These are phyloP conservation scores for Penicillium fuscoglaucum DNA, from an alignment of 2,329 filamentous ascomycete genomes.

Conservation along the genomic window DNA sequence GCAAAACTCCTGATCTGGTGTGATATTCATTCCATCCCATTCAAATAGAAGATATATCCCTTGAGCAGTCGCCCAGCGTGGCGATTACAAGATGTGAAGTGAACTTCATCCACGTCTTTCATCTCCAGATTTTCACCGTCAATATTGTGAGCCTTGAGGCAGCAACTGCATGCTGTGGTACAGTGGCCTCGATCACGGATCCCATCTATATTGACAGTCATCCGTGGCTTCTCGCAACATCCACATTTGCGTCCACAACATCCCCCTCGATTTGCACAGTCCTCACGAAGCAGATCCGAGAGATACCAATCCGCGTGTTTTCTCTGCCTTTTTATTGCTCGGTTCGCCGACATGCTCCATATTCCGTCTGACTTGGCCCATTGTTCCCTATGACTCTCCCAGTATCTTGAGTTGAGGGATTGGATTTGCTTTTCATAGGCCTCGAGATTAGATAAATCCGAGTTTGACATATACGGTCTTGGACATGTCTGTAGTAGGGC, in stretches of 20 bases:
- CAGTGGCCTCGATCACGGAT: neutral
- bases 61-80: neutral
- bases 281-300: neutral
- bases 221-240: neutral
- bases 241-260: neutral
- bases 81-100: neutral
- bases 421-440: neutral
- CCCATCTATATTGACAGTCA: neutral
- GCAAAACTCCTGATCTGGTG: neutral
- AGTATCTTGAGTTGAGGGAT: neutral
- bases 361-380: neutral
- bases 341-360: neutral
- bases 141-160: neutral
- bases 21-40: neutral
- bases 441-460: neutral
- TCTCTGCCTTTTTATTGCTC: neutral
- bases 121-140: neutral
- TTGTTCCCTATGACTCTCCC: neutral
- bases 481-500: neutral
- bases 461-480: neutral
- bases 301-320: neutral
- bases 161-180: neutral
- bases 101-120: neutral
- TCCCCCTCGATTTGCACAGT: neutral
- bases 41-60: neutral